Evolutionary conservation across 306 rosid species (phyloP).

Genomic region (Echinosophora koreensis): DNA sequence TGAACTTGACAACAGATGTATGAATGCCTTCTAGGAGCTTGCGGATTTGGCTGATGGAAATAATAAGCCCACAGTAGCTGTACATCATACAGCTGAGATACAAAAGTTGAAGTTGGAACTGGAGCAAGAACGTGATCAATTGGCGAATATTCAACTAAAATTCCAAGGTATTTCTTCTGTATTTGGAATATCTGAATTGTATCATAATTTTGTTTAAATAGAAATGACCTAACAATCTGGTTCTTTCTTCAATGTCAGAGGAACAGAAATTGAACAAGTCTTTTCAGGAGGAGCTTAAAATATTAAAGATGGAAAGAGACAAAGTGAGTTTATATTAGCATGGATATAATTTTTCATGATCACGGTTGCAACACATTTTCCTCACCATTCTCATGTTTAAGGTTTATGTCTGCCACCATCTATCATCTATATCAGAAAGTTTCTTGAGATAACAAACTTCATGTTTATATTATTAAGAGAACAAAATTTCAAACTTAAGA

Average conservation of each 20-base stretch:
- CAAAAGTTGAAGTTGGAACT: slow-evolving; percentile 61
- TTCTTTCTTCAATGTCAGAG: slow-evolving; percentile 54
- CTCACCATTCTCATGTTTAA: not conserved
- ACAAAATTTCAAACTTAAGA: not conserved
- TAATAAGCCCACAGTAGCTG: slow-evolving; percentile 50
- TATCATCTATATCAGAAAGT: slow-evolving; percentile 25
- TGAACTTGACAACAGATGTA: slow-evolving; percentile 86
- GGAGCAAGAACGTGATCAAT: slow-evolving; percentile 59
- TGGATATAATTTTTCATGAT: slow-evolving; percentile 30
- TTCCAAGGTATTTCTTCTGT: slow-evolving; percentile 56
- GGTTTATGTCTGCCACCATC: not conserved
- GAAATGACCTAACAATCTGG: slow-evolving; percentile 24
- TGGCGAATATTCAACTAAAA: slow-evolving; percentile 51
- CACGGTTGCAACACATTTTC: not conserved
- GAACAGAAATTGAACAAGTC: slow-evolving; percentile 66
- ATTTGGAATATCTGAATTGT: slow-evolving; percentile 26
- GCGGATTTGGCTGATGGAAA: slow-evolving; percentile 67
- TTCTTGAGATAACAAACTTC: slow-evolving; percentile 20
- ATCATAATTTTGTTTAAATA: not conserved
- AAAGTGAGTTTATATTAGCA: slow-evolving; percentile 60
- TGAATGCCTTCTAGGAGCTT: slow-evolving; percentile 95
- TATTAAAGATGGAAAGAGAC: slow-evolving; percentile 60
- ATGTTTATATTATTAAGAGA: slow-evolving; percentile 7
- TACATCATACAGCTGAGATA: slow-evolving; percentile 58
- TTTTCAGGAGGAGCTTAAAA: slow-evolving; percentile 69